Base-by-base conservation (phyloP, 306 rosid species). In the Datisca glomerata region DNA sequence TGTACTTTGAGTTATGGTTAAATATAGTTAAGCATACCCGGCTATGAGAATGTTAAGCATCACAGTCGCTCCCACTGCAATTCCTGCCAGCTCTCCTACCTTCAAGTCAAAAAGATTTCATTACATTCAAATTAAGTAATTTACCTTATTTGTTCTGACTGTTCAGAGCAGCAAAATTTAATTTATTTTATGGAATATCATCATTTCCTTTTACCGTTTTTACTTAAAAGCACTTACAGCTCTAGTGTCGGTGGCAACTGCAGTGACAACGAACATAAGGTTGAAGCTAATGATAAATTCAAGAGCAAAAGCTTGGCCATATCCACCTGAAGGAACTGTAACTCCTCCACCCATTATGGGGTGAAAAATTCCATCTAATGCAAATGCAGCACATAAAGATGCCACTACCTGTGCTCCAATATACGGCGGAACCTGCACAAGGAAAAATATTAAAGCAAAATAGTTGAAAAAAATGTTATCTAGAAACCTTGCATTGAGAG, bases 211-310 rank as follows among this genome's bases (percentile, higher is more conserved):
- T 27, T 18, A n/a, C n/a, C n/a, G n/a, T n/a, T n/a, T n/a, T n/a
- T n/a, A n/a, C n/a, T n/a, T n/a, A n/a, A n/a, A n/a, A n/a, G n/a
- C 37, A 65, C 94, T 63, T 49, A 89, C 93, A 24, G 91, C 94
- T 60, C 89, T 68, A 1, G 89, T 79, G 60, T 80, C 93, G 42
- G 91, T 89, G 61, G 97, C 94, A 0, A 89, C 91, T 0, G 75
- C 97, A n/a, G 97, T 89, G 68, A 76, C 71, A 39, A 83, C 94
- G 34, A 89, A 89, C 95, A 83, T 89, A 66, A 89, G 94, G 65
- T 79, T 83, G 60, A 83, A 89, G 57, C 56, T 54, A 56, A 83
- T 89, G 41, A 83, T 69, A 56, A 83, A 74, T 50, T 79, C 95
- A 22, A 83, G 47, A 50, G 83, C 80, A 63, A 87, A 83, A 58